phyloP scores from a whole-genome alignment of 2,329 filamentous ascomycete genomes.

The Podosphaera xanthii region DNA sequence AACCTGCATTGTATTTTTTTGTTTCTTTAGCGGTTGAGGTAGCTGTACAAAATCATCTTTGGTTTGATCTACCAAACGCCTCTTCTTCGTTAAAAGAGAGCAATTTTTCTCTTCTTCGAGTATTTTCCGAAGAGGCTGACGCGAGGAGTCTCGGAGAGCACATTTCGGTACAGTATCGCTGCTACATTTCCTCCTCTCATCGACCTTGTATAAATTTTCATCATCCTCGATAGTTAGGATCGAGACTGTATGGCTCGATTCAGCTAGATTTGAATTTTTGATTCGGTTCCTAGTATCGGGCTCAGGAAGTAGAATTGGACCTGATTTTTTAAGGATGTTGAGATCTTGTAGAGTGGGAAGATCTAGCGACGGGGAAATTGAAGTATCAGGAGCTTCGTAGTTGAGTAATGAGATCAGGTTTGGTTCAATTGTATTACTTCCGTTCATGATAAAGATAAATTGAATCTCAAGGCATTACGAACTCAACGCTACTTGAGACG shows the following conservation, averaged over 20 bases:
- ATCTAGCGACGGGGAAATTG: conserved; percentile 21
- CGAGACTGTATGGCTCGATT: conserved; percentile 6
- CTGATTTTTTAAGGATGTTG: conserved; percentile 22
- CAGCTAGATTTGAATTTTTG: conserved; percentile 6
- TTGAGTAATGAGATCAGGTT: conserved; percentile 42
- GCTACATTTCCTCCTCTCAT: conserved; percentile 5
- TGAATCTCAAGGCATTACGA: background rate
- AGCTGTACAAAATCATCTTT: conserved; percentile 42
- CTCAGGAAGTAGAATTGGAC: conserved; percentile 26
- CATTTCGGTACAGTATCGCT: conserved; percentile 6
- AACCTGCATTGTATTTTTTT: conserved; percentile 30
- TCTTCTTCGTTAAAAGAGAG: conserved; percentile 25
- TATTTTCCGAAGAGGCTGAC: conserved; percentile 16
- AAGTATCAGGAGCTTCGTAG: conserved; percentile 20
- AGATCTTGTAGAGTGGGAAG: conserved; percentile 30
- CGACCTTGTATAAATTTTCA: conserved; percentile 13
- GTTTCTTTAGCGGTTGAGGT: conserved; percentile 40
- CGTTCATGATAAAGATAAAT: conserved; percentile 10
- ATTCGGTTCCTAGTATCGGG: conserved; percentile 20
- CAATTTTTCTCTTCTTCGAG: conserved; percentile 13
- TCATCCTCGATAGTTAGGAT: conserved; percentile 7
- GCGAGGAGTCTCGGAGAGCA: conserved; percentile 14
- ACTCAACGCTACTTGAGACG: background rate
- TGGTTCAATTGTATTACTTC: conserved; percentile 33
- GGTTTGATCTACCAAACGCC: conserved; percentile 23